Evolutionary conservation across 441 rosid species (phyloP), one percentile per base, ranked within the genome.

Genomic region (Euphorbia corollata): DNA sequence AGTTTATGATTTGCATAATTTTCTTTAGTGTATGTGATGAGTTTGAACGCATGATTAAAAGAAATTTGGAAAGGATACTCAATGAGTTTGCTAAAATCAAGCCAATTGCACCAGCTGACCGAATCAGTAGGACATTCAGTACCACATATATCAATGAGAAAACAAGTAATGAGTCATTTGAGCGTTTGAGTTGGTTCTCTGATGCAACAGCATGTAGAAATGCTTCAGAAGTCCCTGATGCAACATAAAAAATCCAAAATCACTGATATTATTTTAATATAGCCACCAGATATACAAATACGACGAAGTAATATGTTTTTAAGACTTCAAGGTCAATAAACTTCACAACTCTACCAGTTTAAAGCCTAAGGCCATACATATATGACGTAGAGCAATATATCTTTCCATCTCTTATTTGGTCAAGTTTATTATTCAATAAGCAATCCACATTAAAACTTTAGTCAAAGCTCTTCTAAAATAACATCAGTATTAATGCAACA

Each of bases 201-300:
- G 84, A 77, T 66, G 96, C 97, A 70, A 93, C 88, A 63, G 96
- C 96, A 73, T 91, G 97, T 63, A 93, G 78, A 84, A 93, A 93
- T 56, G 96, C 92, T 77, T 93, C 99, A 27, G 99, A 90, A 68
- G 96, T 91, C 69, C 99, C 99, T 93, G 87, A 70, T 32, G 63
- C 56, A 79, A 68, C n/a, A n/a, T n/a, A 36, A 70, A 10, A 45
- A 63, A 38, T 65, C 59, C 60, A 72, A 61, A 68, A 2, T 65
- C 68, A 30, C 27, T 2, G 34, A 27, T 38, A 64, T 27, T 48
- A 18, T 68, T 45, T 53, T 0, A 61, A 20, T 11, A 58, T 32
- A 27, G 45, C 9, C 9, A 70, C 6, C 2, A 7, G 16, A 23
- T 24, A 45, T 65, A 36, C 53, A 18, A n/a, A 65, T 47, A 12